Percentiles rank a stretch among this genome's conserved stretches.
Evolutionary conservation across 441 rosid species (phyloP).

Genomic region (Euphorbia schlechtendalii): DNA sequence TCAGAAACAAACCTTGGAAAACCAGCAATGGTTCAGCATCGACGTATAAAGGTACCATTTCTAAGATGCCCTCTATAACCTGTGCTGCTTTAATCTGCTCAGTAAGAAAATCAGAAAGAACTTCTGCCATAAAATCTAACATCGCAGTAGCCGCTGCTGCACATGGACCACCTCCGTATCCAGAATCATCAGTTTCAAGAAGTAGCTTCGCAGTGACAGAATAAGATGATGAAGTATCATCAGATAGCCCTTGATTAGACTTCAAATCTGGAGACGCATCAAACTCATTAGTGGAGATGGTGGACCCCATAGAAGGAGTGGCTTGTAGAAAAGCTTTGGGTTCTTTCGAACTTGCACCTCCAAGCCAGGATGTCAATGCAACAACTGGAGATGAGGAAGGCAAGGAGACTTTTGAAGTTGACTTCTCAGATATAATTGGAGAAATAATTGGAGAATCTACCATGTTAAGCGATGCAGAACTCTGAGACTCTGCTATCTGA

Average conservation of each 20-base stretch:
- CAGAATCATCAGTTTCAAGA: constrained; percentile 77
- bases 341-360: constrained; percentile 54
- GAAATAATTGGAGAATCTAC: constrained; percentile 81
- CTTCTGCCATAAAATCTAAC: constrained; percentile 91
- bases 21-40: constrained; percentile 80
- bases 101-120: constrained; percentile 79
- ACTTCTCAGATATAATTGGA: constrained; percentile 84
- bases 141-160: constrained; percentile 95
- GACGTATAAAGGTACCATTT: constrained; percentile 72
- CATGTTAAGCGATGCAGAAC: constrained; percentile 55
- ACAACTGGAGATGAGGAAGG: constrained; percentile 64
- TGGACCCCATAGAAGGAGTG: constrained; percentile 66
- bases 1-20: constrained; percentile 89
- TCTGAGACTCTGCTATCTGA: constrained; percentile 60
- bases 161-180: constrained; percentile 97
- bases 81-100: constrained; percentile 90
- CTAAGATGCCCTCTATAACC: constrained; percentile 67
- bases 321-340: constrained; percentile 41
- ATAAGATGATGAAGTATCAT: constrained; percentile 43
- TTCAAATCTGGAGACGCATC: constrained; percentile 62
- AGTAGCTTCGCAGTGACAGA: constrained; percentile 63
- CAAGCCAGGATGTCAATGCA: constrained; percentile 89
- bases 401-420: constrained; percentile 49
- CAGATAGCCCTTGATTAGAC: constrained; percentile 46
- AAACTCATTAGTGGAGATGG: constrained; percentile 52